Evolutionary conservation across 164 flowering plant genomes (phyloP).

Genomic region (Annona squamosa): DNA sequence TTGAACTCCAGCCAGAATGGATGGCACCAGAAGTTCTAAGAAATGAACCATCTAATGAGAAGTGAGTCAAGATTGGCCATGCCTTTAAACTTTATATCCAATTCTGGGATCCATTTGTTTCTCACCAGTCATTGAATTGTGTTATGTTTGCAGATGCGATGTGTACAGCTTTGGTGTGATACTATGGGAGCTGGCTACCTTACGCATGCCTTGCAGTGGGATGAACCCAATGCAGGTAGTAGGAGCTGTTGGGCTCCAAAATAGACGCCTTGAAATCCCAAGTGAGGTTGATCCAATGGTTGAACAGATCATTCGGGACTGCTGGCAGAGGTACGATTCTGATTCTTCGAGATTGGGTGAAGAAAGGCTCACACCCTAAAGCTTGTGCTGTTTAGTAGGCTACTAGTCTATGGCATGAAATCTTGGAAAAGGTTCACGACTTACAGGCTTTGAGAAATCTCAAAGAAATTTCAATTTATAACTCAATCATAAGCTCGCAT

Average conservation of each 20-base stretch:
- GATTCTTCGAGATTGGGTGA: neutral
- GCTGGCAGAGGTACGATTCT: conserved; percentile 72
- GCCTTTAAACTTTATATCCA: neutral
- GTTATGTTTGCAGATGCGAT: conserved; percentile 60
- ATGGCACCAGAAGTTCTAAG: conserved; percentile 98
- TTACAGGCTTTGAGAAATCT: too few species aligned
- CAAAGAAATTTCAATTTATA: neutral
- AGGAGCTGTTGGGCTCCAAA: conserved; percentile 97
- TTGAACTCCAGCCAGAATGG: conserved; percentile 89
- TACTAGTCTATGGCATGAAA: too few species aligned
- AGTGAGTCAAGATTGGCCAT: conserved; percentile 47
- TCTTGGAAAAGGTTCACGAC: neutral
- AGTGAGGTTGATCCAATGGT: conserved; percentile 62
- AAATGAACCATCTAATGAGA: conserved; percentile 94
- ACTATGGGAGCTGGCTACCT: conserved; percentile 84
- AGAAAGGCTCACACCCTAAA: neutral
- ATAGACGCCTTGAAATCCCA: conserved; percentile 84
- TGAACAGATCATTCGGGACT: conserved; percentile 72
- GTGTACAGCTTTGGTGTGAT: conserved; percentile 96
- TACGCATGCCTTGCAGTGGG: conserved; percentile 80
- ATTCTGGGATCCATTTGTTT: too few species aligned
- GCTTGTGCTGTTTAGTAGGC: neutral
- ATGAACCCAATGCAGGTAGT: conserved; percentile 98
- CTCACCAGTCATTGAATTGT: neutral
- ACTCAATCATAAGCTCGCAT: neutral